Evolutionary conservation across 1,284 basidiomycete species (phyloP), one percentile per base, ranked within the genome.

Genomic region (Agaricales sp.): DNA sequence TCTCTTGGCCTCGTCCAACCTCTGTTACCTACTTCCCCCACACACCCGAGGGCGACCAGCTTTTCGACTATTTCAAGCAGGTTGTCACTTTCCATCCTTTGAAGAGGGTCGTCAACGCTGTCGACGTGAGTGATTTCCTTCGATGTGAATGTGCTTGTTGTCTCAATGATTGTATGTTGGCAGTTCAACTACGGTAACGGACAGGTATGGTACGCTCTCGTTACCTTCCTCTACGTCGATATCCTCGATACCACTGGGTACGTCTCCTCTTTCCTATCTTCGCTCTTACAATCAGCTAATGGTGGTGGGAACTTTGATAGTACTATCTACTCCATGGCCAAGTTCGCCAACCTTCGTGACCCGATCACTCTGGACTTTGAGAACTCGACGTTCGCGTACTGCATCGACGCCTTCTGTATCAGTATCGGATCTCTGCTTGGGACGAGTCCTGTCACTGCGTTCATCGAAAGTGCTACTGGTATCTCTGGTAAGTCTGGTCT

Each of bases 211-310:
- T 87, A 92, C 59, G 89, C 91, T 3, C 73, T 93, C 26, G 70
- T 91, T 59, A 87, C 85, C 11, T 88, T 93, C 78, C 79, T 93
- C 49, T 94, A 93, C 63, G 89, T 93, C 59, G 90, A 92, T 65
- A 85, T 91, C 55, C 74, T 90, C 59, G 81, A 77, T 78, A 57
- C 48, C 71, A 61, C 41, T 30, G 19, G 51, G 43, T 46, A 14
- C 30, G 12, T 22, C 50, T 47, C n/a, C 4, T 1, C 22, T 43
- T 26, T 18, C 24, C 45, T 39, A 25, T 21, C 3, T 53, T 24
- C 4, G 45, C 30, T 11, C 11, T 3, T 38, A 25, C 37, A n/a
- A 22, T 30, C 39, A 64, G 69, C 76, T 53, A 73, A 69, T n/a
- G n/a, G n/a, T n/a, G n/a, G n/a, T n/a, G n/a, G n/a, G n/a, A n/a